These are phyloP conservation scores for Aleurites moluccanus DNA, from an alignment of 441 rosid genomes.

Conservation along the genomic window DNA sequence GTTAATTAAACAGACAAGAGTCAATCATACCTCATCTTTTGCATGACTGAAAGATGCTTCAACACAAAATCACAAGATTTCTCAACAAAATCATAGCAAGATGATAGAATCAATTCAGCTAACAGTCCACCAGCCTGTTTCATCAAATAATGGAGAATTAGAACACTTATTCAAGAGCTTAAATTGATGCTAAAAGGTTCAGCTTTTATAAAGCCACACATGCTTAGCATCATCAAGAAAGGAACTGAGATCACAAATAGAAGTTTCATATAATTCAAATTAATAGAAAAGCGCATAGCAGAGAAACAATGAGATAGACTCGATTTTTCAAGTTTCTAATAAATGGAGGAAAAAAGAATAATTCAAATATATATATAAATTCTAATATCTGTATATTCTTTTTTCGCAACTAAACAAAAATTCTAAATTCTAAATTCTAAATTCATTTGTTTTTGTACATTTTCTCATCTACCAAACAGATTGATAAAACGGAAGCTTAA, in stretches of 20 bases:
- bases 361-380: neutral
- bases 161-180: slow-evolving; percentile 14
- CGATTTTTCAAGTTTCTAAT: neutral
- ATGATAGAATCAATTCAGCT: slow-evolving; percentile 58
- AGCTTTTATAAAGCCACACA: neutral
- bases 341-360: no score
- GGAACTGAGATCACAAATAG: neutral
- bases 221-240: neutral
- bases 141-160: slow-evolving; percentile 21
- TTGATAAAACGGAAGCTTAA: neutral
- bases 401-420: neutral
- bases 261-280: neutral
- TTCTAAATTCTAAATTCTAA: neutral
- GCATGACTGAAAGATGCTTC: slow-evolving; percentile 70
- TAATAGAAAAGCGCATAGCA: no score
- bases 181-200: neutral
- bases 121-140: slow-evolving; percentile 84
- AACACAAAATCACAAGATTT: slow-evolving; percentile 55
- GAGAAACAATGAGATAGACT: no score
- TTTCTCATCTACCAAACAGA: neutral
- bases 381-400: no score
- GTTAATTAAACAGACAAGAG: neutral
- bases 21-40: slow-evolving; percentile 55
- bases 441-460: neutral
- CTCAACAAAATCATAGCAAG: slow-evolving; percentile 78